These are phyloP conservation scores for Aspergillus ochraceoroseus DNA, from an alignment of 2,329 filamentous ascomycete species.

Conservation along the genomic window DNA sequence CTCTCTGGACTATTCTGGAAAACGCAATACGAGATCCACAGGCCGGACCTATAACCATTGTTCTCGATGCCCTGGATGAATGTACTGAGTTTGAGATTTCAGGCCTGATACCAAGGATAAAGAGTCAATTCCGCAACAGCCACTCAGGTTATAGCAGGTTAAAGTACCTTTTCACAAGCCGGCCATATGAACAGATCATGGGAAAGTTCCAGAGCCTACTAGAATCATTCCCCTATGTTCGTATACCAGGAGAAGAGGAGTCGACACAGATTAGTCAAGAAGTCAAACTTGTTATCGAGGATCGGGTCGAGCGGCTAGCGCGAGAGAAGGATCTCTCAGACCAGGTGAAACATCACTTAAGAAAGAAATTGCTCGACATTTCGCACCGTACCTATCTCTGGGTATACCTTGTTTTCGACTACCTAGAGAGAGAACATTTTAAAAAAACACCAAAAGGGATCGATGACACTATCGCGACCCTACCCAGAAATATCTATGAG, in stretches of 20 bases:
- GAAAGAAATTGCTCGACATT: slow-evolving; percentile 3
- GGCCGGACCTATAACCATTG: slow-evolving; percentile 31
- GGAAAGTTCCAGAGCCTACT: slow-evolving; percentile 22
- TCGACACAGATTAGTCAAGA: slow-evolving; percentile 36
- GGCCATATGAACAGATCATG: slow-evolving; percentile 33
- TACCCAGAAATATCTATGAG: slow-evolving; percentile 30
- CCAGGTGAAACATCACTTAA: slow-evolving; percentile 13
- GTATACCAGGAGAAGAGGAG: slow-evolving; percentile 37
- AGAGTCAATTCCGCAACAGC: slow-evolving; percentile 4
- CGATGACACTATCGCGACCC: slow-evolving; percentile 3
- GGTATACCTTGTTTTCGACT: slow-evolving; percentile 37
- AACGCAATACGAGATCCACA: slow-evolving; percentile 24
- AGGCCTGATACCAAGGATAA: slow-evolving; percentile 17
- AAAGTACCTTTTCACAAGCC: slow-evolving; percentile 38
- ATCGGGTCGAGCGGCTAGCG: slow-evolving; percentile 24
- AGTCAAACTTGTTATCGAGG: slow-evolving; percentile 34
- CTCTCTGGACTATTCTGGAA: slow-evolving; percentile 36
- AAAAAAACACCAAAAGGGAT: slow-evolving; percentile 18
- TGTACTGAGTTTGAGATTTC: slow-evolving; percentile 26
- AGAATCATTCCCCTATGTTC: slow-evolving; percentile 27
- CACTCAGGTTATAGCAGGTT: slow-evolving; percentile 17
- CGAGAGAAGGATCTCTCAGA: slow-evolving; percentile 14
- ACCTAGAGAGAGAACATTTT: slow-evolving; percentile 23
- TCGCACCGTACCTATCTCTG: slow-evolving; percentile 39
- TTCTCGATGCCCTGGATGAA: slow-evolving; percentile 44